These are phyloP conservation scores for Melanomma pulvis-pyrius DNA, from an alignment of 495 filamentous ascomycete genomes.

Conservation along the genomic window DNA sequence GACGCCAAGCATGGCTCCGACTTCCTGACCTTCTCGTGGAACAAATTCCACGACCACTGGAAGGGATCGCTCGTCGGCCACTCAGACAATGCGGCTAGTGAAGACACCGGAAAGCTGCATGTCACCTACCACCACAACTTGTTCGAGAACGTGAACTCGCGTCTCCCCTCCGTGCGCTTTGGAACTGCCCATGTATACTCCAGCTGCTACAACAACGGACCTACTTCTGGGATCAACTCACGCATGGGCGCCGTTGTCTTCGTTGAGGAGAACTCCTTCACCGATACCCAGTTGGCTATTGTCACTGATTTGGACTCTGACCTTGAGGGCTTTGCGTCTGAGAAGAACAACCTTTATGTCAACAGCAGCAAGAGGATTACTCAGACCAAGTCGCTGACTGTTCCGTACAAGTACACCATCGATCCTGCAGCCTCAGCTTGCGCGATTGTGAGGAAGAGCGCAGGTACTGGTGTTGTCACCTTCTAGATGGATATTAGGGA, in stretches of 20 bases:
- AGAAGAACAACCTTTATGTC: conserved; percentile 19
- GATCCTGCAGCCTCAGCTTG: conserved; percentile 3
- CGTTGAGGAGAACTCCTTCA: conserved; percentile 13
- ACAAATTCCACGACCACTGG: conserved; percentile 19
- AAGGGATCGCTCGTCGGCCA: conserved; percentile 17
- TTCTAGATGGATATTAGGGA: not conserved
- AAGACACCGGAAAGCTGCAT: conserved; percentile 10
- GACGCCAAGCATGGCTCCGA: conserved; percentile 9
- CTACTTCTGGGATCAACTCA: conserved; percentile 17
- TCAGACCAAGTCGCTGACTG: not conserved
- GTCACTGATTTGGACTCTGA: conserved; percentile 15
- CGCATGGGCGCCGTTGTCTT: conserved; percentile 12
- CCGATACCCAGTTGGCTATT: not conserved
- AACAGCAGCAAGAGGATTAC: conserved; percentile 9
- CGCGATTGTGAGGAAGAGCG: not conserved
- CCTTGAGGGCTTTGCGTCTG: not conserved
- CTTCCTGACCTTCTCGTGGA: conserved; percentile 11
- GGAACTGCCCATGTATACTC: conserved; percentile 9
- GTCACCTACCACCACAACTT: conserved; percentile 14
- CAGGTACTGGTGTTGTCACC: conserved; percentile 5
- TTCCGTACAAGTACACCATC: conserved; percentile 1
- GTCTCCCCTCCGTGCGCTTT: conserved; percentile 15
- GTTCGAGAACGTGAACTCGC: conserved; percentile 18
- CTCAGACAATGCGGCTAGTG: conserved; percentile 1
- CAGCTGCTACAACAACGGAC: conserved; percentile 4